Percentiles rank a stretch among this genome's conserved stretches.
Conservation (phyloP, 352 stramenopile genomes). For the Pythium brachiatum region DNA sequence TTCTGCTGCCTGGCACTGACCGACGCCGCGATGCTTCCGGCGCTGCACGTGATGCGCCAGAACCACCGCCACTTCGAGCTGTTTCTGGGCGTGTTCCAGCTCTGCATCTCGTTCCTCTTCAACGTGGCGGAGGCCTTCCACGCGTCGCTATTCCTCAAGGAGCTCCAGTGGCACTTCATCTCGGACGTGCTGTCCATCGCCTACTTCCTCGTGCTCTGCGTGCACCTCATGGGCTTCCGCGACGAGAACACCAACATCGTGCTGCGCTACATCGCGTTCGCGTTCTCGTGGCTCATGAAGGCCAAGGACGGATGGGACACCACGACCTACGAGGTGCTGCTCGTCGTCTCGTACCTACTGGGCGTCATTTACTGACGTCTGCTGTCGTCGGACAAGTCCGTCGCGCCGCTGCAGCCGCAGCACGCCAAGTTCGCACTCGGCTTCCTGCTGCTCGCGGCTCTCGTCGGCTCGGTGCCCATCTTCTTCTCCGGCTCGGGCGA, state of each 20-base stretch:
- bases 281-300: conserved; percentile 83
- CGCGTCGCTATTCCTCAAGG: conserved; percentile 58
- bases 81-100: conserved; percentile 84
- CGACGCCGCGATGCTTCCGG: conserved; percentile 70
- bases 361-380: conserved; percentile 56
- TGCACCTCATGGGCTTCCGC: conserved; percentile 82
- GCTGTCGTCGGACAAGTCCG: conserved; percentile 38
- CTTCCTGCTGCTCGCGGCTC: conserved; percentile 37
- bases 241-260: conserved; percentile 85
- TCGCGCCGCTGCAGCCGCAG: conserved; percentile 52
- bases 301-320: conserved; percentile 79
- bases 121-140: conserved; percentile 78
- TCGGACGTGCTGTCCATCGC: conserved; percentile 83
- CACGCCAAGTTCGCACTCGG: conserved; percentile 52
- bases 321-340: conserved; percentile 62
- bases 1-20: conserved; percentile 75
- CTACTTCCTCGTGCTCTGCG: conserved; percentile 83
- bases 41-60: conserved; percentile 71
- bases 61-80: conserved; percentile 89
- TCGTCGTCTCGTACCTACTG: conserved; percentile 57
- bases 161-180: conserved; percentile 85
- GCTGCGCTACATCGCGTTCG: conserved; percentile 82
- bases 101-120: conserved; percentile 79
- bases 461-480: conserved; percentile 48
- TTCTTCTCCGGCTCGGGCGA: conserved; percentile 42